Percentiles rank a stretch among this genome's conserved stretches.
phyloP scores from a whole-genome alignment of 2,329 filamentous ascomycete species.

The Diaporthe citri region DNA sequence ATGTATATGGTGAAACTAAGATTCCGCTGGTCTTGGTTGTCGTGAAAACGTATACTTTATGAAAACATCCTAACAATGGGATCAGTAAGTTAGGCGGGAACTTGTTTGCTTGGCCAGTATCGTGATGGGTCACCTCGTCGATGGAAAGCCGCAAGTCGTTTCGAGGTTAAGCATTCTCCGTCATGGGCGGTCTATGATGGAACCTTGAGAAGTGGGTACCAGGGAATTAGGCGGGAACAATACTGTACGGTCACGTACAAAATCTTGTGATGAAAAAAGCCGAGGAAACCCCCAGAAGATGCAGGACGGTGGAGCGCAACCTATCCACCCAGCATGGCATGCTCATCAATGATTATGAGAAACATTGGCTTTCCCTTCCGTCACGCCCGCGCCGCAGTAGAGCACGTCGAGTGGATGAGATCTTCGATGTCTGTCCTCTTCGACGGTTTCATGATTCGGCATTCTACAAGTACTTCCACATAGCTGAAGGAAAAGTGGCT shows the following conservation, averaged over 20 bases:
- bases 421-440: neutral
- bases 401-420: neutral
- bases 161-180: neutral
- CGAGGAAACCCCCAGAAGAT: neutral
- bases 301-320: neutral
- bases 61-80: neutral
- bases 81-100: too few species aligned
- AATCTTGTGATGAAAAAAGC: neutral
- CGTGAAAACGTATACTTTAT: neutral
- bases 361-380: neutral
- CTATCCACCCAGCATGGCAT: neutral
- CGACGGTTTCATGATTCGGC: neutral
- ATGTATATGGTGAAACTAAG: neutral
- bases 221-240: neutral
- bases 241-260: neutral
- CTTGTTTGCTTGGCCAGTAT: neutral
- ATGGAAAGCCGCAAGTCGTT: neutral
- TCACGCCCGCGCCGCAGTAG: neutral
- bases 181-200: neutral
- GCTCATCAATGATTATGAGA: neutral
- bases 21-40: neutral
- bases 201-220: neutral
- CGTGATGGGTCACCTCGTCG: neutral
- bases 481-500: neutral
- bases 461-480: too few species aligned